Evolutionary conservation across 805 yeast species (phyloP), one percentile per base, ranked within the genome.

Genomic region (Lipomyces yamanashiensis): DNA sequence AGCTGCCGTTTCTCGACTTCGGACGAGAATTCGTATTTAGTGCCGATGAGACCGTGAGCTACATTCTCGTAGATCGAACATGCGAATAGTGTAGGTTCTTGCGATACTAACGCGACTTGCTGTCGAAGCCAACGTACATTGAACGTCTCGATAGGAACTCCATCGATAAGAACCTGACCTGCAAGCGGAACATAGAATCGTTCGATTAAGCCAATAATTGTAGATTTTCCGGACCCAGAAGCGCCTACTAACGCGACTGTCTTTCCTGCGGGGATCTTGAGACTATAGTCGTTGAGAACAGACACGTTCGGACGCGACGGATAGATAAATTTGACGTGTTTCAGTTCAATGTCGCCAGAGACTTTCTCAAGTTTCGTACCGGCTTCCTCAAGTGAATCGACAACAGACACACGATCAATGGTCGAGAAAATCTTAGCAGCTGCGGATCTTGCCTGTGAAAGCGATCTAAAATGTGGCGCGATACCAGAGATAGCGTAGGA

Each of bases 161-260:
- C 97, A 75, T 93, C 97, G 48, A 93, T 83, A 17, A 87, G 76
- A 62, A 93, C 87, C 53, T 88, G 77, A 17, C 98, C 98, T 7
- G 81, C 77, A 33, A 80, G 77, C 1, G 91, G 89, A 71, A 92
- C 95, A 75, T 92, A 93, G 70, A 84, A 85, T 49, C 89, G 75
- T 63, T 86, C 77, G 28, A 86, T 74, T 23, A 86, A 73, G 67
- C 85, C 88, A 2, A 85, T 78, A 13, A 86, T 80, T 0, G 73
- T 71, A 54, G 71, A 66, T 53, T 7, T 79, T 74, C 50, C 92
- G 4, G 74, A 70, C 8, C 97, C 28, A 89, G 87, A 2, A 92
- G 96, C 87, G 1, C 97, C 97, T 21, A 91, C 97, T 68, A 91
- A 84, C 12, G 97, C 97, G 43, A 91, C 93, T 70, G 91, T 92